Conservation (phyloP, 2,329 filamentous ascomycete genomes). For the Gnomoniopsis sp. region DNA sequence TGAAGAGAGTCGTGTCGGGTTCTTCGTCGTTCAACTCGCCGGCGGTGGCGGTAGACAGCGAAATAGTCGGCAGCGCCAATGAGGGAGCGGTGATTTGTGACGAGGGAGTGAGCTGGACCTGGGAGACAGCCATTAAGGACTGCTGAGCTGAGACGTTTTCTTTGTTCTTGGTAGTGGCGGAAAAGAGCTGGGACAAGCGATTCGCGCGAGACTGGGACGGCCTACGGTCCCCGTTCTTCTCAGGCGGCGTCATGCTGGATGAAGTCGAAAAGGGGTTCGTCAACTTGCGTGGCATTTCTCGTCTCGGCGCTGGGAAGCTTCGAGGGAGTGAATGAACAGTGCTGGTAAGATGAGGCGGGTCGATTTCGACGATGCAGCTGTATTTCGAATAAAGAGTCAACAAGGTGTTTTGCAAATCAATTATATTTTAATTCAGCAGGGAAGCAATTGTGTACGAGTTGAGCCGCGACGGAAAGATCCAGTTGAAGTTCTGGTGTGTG, state of each 20-base stretch:
- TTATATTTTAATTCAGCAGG: neutral
- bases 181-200: constrained; percentile 80
- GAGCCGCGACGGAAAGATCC: neutral
- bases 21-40: constrained; percentile 72
- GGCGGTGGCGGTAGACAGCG: constrained; percentile 78
- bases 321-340: neutral
- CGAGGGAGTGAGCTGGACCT: constrained; percentile 49
- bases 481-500: neutral
- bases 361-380: neutral
- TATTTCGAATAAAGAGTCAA: neutral
- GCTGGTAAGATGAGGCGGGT: neutral
- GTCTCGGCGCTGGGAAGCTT: constrained; percentile 22
- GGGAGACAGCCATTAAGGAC: constrained; percentile 64
- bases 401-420: neutral
- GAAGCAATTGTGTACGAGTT: neutral
- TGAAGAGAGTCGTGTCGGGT: constrained; percentile 75
- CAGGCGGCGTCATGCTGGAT: constrained; percentile 44
- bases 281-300: constrained; percentile 58
- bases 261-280: constrained; percentile 53
- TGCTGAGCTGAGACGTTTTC: constrained; percentile 63
- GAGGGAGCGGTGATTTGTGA: constrained; percentile 68
- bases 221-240: constrained; percentile 53
- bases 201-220: constrained; percentile 66
- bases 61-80: constrained; percentile 83
- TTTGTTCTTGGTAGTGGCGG: constrained; percentile 73